Evolutionary conservation across 352 stramenopile genomes (phyloP), one percentile per base, ranked within the genome.

Genomic region (Globisporangium abappressorium): DNA sequence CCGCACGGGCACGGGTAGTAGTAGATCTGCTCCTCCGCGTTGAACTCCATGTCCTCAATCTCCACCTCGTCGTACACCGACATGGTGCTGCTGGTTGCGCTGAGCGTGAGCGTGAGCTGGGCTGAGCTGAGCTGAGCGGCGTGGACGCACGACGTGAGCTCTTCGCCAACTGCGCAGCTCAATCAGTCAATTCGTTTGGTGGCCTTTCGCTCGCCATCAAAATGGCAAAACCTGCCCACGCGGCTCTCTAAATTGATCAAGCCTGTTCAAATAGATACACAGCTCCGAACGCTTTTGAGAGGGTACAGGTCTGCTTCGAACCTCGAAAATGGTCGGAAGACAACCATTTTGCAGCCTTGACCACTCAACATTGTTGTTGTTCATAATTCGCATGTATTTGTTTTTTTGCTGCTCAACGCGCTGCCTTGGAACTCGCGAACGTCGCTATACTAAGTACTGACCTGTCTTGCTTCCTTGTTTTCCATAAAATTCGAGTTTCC

Each of bases 1-100:
- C 97, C 97, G 73, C 97, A 99, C 6, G 97, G 97, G 81, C 97
- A 99, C 30, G 93, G 96, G 73, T 99, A 99, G 67, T 94, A 98
- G 75, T 98, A 99, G 58, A 93, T 85, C 69, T 97, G 82, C 65
- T 96, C 93, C 6, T 93, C 81, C n/a, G 83, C 85, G 71, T 99
- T 87, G 80, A 95, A 99, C 61, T 94, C 89, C 93, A 99, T 99
- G 76, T 99, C 97, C 78, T 98, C 94, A 71, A 99, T 97, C 85
- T 98, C 94, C 41, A 99, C 93, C 79, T 99, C 97, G 82, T 99
- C 97, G 80, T 99, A 99, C 63, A 99, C 83, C 43, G 87, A 89
- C 86, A 96, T 95, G 24, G 49, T 28, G 36, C 65, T 64, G 47
- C 18, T 65, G 20, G 2, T 46, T 46, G 15, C 15, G 14, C 38